Conservation (phyloP, 306 rosid genomes). For the Fragaria ananassa region DNA sequence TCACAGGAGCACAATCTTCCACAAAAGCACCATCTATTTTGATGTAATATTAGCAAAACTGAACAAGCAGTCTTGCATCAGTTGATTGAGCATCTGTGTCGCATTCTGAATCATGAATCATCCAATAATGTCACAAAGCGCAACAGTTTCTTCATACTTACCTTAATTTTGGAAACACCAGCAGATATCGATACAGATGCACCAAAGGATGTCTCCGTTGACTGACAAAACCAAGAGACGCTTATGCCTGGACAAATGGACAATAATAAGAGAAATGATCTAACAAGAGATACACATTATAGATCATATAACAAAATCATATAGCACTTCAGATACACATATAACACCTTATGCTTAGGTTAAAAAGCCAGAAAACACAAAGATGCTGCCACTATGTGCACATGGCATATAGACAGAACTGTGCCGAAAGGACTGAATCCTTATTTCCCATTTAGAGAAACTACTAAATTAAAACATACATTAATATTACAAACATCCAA, state of each 20-base stretch:
- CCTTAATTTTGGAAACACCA: not conserved
- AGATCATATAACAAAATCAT: not conserved
- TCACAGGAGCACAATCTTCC: not conserved
- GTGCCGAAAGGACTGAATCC: slow-evolving; percentile 32
- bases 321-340: not conserved
- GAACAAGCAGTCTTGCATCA: not conserved
- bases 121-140: not conserved
- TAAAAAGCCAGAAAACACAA: not conserved
- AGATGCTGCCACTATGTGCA: slow-evolving; percentile 20
- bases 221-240: not conserved
- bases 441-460: slow-evolving; percentile 35
- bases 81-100: not conserved
- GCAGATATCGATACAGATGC: not conserved
- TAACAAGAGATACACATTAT: not conserved
- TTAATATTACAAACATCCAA: slow-evolving; percentile 49
- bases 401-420: slow-evolving; percentile 15
- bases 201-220: not conserved
- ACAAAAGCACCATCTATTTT: not conserved
- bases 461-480: slow-evolving; percentile 37
- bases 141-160: not conserved
- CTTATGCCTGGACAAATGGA: not conserved
- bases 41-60: not conserved
- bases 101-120: not conserved
- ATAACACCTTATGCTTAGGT: not conserved
- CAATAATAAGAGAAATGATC: not conserved